These are phyloP conservation scores for Trichosporon asahii DNA, from an alignment of 1,284 basidiomycete genomes.

Conservation along the genomic window DNA sequence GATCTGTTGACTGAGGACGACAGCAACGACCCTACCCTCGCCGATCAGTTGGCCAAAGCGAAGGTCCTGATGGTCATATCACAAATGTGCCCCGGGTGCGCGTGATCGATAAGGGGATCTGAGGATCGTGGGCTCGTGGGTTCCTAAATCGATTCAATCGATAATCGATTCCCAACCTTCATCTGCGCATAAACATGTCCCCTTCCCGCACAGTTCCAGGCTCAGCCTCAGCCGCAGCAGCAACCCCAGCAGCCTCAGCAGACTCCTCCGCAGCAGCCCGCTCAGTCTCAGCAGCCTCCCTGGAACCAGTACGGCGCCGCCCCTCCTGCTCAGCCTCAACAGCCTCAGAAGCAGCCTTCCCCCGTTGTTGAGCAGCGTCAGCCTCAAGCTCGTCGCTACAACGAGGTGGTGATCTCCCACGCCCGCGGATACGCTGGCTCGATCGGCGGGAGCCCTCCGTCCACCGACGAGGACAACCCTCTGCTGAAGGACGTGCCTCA, in stretches of 20 bases:
- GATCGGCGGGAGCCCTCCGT: conserved; percentile 33
- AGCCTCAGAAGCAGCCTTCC: background rate
- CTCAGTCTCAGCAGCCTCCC: background rate
- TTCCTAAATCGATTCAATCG: background rate
- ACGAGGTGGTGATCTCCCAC: background rate
- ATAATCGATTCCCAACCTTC: conserved; percentile 1
- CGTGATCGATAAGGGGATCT: background rate
- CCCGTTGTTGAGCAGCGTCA: background rate
- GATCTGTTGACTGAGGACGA: background rate
- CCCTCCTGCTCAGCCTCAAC: background rate
- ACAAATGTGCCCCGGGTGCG: background rate
- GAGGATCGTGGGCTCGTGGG: background rate
- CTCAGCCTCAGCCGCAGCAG: background rate
- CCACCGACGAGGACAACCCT: conserved; percentile 38
- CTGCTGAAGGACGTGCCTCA: conserved; percentile 15
- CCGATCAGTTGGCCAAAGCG: conserved; percentile 4
- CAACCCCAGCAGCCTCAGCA: background rate
- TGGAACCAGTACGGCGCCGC: background rate
- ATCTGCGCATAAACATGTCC: background rate
- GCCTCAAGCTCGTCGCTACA: background rate
- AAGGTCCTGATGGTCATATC: background rate
- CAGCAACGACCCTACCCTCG: background rate
- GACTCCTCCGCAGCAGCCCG: background rate
- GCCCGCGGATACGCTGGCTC: conserved; percentile 12
- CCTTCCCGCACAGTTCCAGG: background rate